Evolutionary conservation across 1,139 yeast species (phyloP), one percentile per base, ranked within the genome.

Genomic region (Nakaseomyces bracarensis): DNA sequence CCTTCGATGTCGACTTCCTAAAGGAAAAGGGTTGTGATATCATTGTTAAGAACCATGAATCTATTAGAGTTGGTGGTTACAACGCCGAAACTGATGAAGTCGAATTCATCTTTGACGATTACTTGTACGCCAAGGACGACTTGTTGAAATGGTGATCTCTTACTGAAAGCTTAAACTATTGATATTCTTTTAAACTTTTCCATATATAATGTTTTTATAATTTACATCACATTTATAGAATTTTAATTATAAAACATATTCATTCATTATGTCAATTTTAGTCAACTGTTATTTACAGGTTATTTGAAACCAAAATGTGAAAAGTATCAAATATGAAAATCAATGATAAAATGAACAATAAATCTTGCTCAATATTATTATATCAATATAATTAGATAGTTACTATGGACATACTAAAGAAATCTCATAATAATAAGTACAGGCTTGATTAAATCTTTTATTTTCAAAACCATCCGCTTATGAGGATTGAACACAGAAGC

Each of bases 11-110:
- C 29, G 79, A 78, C 52, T 70, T 72, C 63, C 79, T 84, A 46
- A 75, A 79, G 65, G 74, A 69, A 42, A 74, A 84, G 39, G 94
- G 94, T 56, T 93, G 94, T 49, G 82, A 79, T 57, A 80, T 80
- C 57, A 89, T 83, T 44, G 83, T 84, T 46, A 76, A 79, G 57
- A 85, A 82, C 65, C 72, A 82, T 65, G 67, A 76, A 30, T 64
- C 66, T 45, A 66, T 75, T 43, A 64, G 63, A 48, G 67, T 74
- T 28, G 61, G 55, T 25, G 62, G 58, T 16, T 63, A 64, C 53
- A 46, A 64, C 49, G 49, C 58, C 8, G 61, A 53, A 40, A 53
- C 54, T 27, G 68, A 65, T 44, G 61, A 60, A 42, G 60, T 64
- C 40, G 63, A 63, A 43, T 53, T 65, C 29, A 41, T 56, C 38